Evolutionary conservation across 345 rosid species (phyloP).

Genomic region (Angophora floribunda): DNA sequence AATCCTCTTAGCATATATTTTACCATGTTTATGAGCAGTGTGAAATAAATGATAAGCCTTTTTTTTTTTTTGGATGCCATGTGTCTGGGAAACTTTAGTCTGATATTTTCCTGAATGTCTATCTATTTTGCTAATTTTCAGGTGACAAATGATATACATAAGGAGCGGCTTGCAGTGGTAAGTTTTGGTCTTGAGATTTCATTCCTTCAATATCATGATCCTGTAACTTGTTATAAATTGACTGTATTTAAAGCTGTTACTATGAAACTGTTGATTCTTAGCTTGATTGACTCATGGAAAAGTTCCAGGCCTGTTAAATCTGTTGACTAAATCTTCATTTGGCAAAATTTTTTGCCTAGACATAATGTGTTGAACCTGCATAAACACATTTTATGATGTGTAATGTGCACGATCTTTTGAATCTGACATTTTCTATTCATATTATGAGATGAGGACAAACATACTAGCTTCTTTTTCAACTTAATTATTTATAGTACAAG

Average conservation of each 20-base stretch:
- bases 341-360: not conserved
- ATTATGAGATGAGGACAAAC: not conserved
- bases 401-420: not conserved
- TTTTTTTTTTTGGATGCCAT: not conserved
- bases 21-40: not conserved
- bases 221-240: not conserved
- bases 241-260: not conserved
- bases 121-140: slow-evolving; percentile 14
- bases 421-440: not conserved
- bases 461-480: not conserved
- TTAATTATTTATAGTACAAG: not conserved
- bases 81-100: not conserved
- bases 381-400: not conserved
- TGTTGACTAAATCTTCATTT: not conserved
- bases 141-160: slow-evolving; percentile 72
- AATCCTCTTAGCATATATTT: slow-evolving; percentile 6
- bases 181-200: slow-evolving; percentile 15
- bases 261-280: not conserved
- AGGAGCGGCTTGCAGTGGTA: slow-evolving; percentile 81
- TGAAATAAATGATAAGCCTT: not conserved
- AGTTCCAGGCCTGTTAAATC: not conserved
- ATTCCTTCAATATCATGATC: not conserved
- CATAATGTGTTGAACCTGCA: not conserved
- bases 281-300: not conserved
- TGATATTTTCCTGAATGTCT: not conserved